Evolutionary conservation across 2,329 filamentous ascomycete genomes (phyloP).

Genomic region (Cryphonectria naterciae): DNA sequence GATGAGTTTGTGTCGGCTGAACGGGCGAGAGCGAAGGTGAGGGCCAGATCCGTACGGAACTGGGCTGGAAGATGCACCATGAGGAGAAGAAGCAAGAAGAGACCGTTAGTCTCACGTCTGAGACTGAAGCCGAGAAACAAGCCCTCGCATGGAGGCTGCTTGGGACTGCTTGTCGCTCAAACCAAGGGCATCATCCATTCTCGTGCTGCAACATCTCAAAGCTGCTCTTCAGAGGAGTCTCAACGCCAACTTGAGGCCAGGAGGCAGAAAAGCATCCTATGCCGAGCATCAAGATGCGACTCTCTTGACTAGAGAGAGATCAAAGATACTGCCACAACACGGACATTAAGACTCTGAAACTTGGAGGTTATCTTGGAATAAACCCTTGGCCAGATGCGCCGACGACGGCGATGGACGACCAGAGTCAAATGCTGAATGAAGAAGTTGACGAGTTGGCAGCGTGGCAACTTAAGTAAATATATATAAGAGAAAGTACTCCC

Average conservation of each 20-base stretch:
- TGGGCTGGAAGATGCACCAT: neutral
- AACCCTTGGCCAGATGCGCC: neutral
- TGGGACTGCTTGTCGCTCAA: too few species aligned
- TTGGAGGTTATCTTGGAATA: too few species aligned
- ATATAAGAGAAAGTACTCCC: neutral
- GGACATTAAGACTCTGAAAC: too few species aligned
- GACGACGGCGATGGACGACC: neutral
- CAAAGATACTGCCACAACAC: too few species aligned
- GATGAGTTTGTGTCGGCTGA: constrained; percentile 8
- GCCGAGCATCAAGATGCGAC: too few species aligned
- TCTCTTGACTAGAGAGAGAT: too few species aligned
- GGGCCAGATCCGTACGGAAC: neutral
- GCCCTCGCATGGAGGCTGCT: neutral
- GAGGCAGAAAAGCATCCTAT: too few species aligned
- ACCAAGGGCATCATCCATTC: too few species aligned
- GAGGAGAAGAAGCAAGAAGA: neutral
- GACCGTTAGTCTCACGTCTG: neutral
- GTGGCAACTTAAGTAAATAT: too few species aligned
- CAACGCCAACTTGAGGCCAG: neutral
- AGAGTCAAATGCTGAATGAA: neutral
- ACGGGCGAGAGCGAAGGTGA: constrained; percentile 7
- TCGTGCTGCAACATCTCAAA: neutral
- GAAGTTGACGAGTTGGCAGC: neutral
- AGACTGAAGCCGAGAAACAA: neutral
- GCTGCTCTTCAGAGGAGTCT: neutral